phyloP scores from a whole-genome alignment of 1,284 basidiomycete species.

The Lentinula novae-zelandiae region DNA sequence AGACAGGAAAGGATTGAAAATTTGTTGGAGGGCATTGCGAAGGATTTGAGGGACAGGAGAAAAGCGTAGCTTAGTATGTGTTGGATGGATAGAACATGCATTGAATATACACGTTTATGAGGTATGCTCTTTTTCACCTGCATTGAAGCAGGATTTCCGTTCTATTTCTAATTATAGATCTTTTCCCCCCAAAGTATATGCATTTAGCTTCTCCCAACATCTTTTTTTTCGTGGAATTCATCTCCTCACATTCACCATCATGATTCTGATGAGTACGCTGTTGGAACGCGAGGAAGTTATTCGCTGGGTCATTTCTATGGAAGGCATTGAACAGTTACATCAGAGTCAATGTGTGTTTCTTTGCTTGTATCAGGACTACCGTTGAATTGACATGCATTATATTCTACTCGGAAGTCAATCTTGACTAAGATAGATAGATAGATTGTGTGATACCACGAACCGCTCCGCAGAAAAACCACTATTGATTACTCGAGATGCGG shows the following conservation, averaged over 20 bases:
- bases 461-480: too few relatives aligned
- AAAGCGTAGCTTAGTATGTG: background rate
- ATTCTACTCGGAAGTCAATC: background rate
- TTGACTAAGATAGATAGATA: too few relatives aligned
- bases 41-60: slow-evolving; percentile 2
- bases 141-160: background rate
- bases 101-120: background rate
- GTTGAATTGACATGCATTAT: background rate
- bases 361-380: background rate
- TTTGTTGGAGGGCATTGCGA: slow-evolving; percentile 15
- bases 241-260: background rate
- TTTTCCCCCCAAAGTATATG: too few relatives aligned
- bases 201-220: background rate
- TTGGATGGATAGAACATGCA: background rate
- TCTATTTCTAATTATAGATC: background rate
- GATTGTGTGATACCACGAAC: too few relatives aligned
- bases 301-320: background rate
- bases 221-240: background rate
- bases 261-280: background rate
- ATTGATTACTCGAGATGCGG: too few relatives aligned
- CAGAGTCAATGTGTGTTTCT: too few relatives aligned
- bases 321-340: background rate
- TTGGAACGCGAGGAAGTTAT: background rate
- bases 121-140: too few relatives aligned
- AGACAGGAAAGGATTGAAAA: slow-evolving; percentile 16